Evolutionary conservation across 352 stramenopile genomes (phyloP), one percentile per base, ranked within the genome.

Genomic region (Phytophthora colocasiae): DNA sequence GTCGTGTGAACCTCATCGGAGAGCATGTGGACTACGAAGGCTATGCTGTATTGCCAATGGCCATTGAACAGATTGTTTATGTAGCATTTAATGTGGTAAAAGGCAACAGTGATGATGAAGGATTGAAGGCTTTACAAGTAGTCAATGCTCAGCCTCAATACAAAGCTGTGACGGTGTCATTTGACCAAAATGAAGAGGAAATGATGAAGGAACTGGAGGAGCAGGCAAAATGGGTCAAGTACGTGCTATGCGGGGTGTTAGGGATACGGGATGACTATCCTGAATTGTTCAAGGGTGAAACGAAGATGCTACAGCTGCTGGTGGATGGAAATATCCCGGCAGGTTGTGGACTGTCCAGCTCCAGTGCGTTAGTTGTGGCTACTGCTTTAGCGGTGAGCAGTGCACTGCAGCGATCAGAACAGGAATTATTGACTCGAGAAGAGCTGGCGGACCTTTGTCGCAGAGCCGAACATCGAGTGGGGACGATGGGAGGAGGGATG

Each of bases 1-100:
- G 90, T 0, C 81, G 90, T 31, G 85, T 96, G 36, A 97, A 96
- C 57, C 74, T 97, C 49, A 94, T 97, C 31, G 90, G 90, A 3
- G 90, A 96, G 74, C 87, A 96, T 66, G 75, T 97, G 39, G 87
- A 96, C 76, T 97, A 97, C 66, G 81, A 96, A 66, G 82, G 83
- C 11, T 97, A 95, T 73, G 73, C 77, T 26, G 90, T 96, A 52
- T 61, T 97, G 19, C 88, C 87, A 52, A 93, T 93, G 80, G 90
- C 90, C 8, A 85, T 96, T 38, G 53, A 74, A 3, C 75, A 92
- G 50, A 78, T 75, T 31, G 74, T 92, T 24, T 78, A 68, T 24
- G 69, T 93, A 45, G 85, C 82, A 2, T 83, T 91, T 36, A 60
- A 32, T 19, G 44, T 41, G 5, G 40, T 55, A 6, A 10, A 38